Conservation (phyloP, 495 filamentous ascomycete genomes). For the Physcia stellaris region DNA sequence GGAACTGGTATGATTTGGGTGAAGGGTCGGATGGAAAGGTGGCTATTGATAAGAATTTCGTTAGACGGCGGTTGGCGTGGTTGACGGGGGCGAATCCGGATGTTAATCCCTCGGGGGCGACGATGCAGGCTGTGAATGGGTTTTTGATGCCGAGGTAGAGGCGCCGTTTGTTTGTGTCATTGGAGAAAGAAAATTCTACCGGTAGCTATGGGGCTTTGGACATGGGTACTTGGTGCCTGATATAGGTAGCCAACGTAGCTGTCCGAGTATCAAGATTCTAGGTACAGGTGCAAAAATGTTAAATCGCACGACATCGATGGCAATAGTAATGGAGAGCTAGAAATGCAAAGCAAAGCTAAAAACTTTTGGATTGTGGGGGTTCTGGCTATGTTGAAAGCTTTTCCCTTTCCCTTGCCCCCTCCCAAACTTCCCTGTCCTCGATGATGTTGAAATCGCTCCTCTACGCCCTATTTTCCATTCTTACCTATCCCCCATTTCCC, state of each 20-base stretch:
- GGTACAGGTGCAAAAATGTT: no score
- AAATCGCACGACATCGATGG: no score
- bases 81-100: slow-evolving; percentile 61
- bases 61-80: slow-evolving; percentile 61
- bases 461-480: background rate
- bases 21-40: background rate
- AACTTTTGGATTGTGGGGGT: no score
- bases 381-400: no score
- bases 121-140: slow-evolving; percentile 75
- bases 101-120: slow-evolving; percentile 66
- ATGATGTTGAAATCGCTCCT: background rate
- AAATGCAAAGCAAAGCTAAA: background rate
- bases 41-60: slow-evolving; percentile 54
- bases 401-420: background rate
- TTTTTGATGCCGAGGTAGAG: slow-evolving; percentile 60
- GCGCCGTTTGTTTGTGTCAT: no score
- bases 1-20: no score
- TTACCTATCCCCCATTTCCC: background rate
- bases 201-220: no score
- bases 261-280: no score
- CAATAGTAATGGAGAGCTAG: background rate
- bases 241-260: no score
- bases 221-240: no score
- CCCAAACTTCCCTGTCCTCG: background rate
- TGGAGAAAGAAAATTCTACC: no score